phyloP scores from a whole-genome alignment of 257 asterid genomes.

The Gentiana dahurica region DNA sequence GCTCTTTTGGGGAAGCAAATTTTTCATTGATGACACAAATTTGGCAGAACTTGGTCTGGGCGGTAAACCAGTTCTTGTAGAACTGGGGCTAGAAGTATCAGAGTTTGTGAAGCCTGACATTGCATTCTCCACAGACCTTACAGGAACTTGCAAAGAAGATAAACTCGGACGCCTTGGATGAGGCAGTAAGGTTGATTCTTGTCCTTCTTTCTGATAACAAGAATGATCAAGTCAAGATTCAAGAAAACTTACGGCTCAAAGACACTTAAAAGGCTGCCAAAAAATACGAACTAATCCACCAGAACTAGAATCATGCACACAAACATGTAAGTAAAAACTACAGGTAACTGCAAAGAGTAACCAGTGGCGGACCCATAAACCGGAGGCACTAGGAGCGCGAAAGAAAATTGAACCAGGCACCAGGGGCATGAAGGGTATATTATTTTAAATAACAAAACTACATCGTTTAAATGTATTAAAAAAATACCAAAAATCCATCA shows the following conservation, averaged over 20 bases:
- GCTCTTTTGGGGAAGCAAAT: slow-evolving; percentile 78
- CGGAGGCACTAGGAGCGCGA: too few species aligned
- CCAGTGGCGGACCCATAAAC: neutral
- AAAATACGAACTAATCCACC: neutral
- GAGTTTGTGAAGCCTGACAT: slow-evolving; percentile 47
- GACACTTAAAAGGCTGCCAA: neutral
- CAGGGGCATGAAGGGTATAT: too few species aligned
- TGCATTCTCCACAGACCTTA: slow-evolving; percentile 47
- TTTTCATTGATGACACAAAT: slow-evolving; percentile 63
- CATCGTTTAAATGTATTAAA: too few species aligned
- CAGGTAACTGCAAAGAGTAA: neutral
- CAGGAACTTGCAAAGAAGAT: slow-evolving; percentile 67
- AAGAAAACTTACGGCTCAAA: neutral
- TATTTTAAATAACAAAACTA: too few species aligned
- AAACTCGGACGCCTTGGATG: slow-evolving; percentile 61
- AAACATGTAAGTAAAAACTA: neutral
- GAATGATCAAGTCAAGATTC: neutral
- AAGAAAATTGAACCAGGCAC: too few species aligned
- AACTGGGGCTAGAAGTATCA: slow-evolving; percentile 60
- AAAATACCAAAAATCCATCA: neutral
- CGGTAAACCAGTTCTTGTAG: slow-evolving; percentile 68
- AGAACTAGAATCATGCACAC: neutral
- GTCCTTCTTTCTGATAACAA: slow-evolving; percentile 44
- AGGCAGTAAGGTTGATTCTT: slow-evolving; percentile 54
- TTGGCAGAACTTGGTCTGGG: slow-evolving; percentile 84